Base-by-base conservation (phyloP, 495 filamentous ascomycete genomes). In the Evernia prunastri region DNA sequence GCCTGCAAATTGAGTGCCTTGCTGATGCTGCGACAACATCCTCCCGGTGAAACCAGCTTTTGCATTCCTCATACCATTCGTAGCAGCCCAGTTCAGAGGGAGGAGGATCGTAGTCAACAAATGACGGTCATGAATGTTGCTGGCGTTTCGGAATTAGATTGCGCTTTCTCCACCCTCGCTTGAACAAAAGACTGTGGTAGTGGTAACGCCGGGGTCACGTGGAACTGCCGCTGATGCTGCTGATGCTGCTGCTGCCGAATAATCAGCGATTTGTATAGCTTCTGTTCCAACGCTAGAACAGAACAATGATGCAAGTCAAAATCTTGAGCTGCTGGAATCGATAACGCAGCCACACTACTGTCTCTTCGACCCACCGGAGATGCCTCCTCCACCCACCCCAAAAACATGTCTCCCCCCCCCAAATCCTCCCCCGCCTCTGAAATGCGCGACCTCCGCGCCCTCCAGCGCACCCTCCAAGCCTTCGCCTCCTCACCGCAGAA, bases 401-500 rank as follows among this genome's bases (percentile, higher is more conserved):
- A 20, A 42, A 53, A 15, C 25, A 67, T 63, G 58, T 59, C 56
- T 56, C 20, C 45, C 53, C 53, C 29, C 60, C 37, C 33, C 20
- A 29, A 58, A n/a, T 20, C 17, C 35, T 42, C 23, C 40, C 43
- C 56, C 8, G 47, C 64, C 33, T 9, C 47, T 60, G 39, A 43
- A 47, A 67, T 67, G 66, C 66, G 35, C 40, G 36, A 58, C 25
- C 58, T 56, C 25, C 56, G 23, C 36, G 39, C 65, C 42, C 59
- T 69, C n/a, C 68, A 58, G 25, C 53, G 35, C 5, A 77, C 82
- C 15, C 76, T 90, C 61, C 77, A 82, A 68, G 73, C 75, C 39
- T 90, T 90, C 66, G 75, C 80, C 27, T 67, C 76, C 18, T 87
- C 86, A 12, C 65, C 75, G 42, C 77, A 79, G 33, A 77, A 75